Evolutionary conservation across 23 red algal genomes (phyloP).

Genomic region (Cyanidiococcus yangmingshanensis): DNA sequence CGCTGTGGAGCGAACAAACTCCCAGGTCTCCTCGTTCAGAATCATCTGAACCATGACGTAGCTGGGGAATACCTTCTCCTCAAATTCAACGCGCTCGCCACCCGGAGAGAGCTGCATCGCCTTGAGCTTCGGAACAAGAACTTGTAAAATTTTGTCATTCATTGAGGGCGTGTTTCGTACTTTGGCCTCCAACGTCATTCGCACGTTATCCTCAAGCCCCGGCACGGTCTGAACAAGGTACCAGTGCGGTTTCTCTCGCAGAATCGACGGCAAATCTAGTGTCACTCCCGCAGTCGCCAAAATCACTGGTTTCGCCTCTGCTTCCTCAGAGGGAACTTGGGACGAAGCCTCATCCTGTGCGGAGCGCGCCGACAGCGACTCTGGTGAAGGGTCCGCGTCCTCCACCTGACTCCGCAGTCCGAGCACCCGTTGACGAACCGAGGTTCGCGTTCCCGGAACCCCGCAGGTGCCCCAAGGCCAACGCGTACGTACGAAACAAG

Average conservation of each 20-base stretch:
- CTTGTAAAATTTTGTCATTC: constrained; percentile 33
- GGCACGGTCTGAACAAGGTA: constrained; percentile 68
- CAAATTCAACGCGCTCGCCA: constrained; percentile 38
- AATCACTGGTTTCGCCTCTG: background rate
- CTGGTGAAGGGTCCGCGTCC: no score
- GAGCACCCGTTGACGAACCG: no score
- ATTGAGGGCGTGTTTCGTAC: constrained; percentile 23
- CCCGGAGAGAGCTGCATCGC: constrained; percentile 50
- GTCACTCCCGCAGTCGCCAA: background rate
- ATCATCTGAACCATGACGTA: constrained; percentile 58
- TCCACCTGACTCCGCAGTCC: no score
- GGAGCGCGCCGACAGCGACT: no score
- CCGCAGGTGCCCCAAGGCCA: no score
- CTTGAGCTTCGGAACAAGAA: constrained; percentile 49
- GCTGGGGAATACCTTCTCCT: constrained; percentile 64
- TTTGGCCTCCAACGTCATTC: constrained; percentile 21
- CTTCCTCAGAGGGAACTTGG: background rate
- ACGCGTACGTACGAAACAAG: no score
- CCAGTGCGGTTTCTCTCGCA: constrained; percentile 35
- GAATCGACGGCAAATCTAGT: background rate
- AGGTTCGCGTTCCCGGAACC: no score
- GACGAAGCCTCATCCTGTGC: no score
- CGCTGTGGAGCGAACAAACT: constrained; percentile 37
- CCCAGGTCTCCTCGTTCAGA: constrained; percentile 40
- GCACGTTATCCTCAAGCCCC: constrained; percentile 42